Conservation (phyloP, 2,329 filamentous ascomycete species). For the Pseudonectria buxi region DNA sequence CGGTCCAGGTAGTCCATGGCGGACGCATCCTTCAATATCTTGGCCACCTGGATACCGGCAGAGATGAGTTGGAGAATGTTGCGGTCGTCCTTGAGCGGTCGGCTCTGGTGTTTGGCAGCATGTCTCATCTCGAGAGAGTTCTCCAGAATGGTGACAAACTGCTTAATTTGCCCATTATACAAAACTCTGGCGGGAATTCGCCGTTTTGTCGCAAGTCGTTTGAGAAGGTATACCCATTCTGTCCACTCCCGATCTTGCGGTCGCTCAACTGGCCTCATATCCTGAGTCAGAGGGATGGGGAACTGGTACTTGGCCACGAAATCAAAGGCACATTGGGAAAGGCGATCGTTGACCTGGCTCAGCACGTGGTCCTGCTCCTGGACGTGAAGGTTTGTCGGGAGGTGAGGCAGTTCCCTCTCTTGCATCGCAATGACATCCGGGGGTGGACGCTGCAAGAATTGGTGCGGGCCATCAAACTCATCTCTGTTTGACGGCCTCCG, state of each 20-base stretch:
- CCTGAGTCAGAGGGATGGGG: constrained; percentile 74
- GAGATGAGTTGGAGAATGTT: constrained; percentile 85
- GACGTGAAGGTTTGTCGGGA: constrained; percentile 74
- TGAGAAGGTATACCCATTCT: constrained; percentile 84
- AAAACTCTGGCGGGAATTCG: constrained; percentile 77
- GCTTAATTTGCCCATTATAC: constrained; percentile 87
- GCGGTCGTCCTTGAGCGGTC: constrained; percentile 79
- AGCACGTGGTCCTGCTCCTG: constrained; percentile 81
- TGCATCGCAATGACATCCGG: constrained; percentile 66
- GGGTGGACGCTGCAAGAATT: constrained; percentile 68
- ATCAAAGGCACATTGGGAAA: constrained; percentile 81
- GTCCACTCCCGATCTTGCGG: constrained; percentile 81
- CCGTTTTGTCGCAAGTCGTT: constrained; percentile 77
- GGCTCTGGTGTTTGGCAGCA: constrained; percentile 73
- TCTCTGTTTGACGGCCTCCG: constrained; percentile 73
- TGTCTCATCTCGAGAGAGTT: constrained; percentile 86
- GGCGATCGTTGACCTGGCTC: constrained; percentile 72
- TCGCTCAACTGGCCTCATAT: constrained; percentile 69
- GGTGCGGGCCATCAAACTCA: constrained; percentile 83
- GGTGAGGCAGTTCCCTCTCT: constrained; percentile 72
- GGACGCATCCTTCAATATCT: constrained; percentile 75
- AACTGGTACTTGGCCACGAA: constrained; percentile 91
- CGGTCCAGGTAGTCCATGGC: constrained; percentile 78
- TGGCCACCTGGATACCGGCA: constrained; percentile 79
- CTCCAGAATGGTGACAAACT: constrained; percentile 80